Base-by-base conservation (phyloP, 2,329 filamentous ascomycete genomes). In the Apiospora aurea region DNA sequence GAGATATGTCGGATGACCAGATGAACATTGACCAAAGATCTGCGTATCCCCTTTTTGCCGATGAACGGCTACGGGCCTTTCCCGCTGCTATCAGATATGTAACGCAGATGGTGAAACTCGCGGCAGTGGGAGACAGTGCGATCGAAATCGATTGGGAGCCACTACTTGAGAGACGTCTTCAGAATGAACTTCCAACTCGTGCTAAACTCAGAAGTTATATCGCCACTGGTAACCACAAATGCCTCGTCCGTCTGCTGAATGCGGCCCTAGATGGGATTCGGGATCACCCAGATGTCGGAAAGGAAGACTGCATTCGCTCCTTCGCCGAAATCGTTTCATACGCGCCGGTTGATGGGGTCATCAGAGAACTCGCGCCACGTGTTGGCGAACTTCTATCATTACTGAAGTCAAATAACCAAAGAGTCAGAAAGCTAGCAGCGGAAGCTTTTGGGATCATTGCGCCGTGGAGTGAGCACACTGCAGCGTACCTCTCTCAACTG, bases 61-160 rank as follows among this genome's bases (percentile, higher is more conserved):
- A 86, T 21, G 76, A 83, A 1, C 83, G 81, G 14, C 80, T 87
- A 1, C 82, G 85, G 47, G 90, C 93, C 0, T 92, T 95, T 72
- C 87, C 91, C 0, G 84, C 91, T n/a, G 90, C 93, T 0, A 85
- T 96, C 38, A 87, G 86, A 6, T 97, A 95, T 76, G 90, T 90
- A 77, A 86, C 85, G 73, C 82, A 86, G 29, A 86, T 89, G 2
- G 77, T 90, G 71, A 83, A 89, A 61, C 81, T 90, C 2, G 78
- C 84, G 1, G 87, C 87, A 0, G 79, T 89, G 2, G 78, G 81
- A 51, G 81, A 87, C 68, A 84, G 87, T 71, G 87, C 88, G 13
- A 80, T 94, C 34, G 92, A 96, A 75, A 90, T 92, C 66, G 93
- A 96, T 74, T 98, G 96, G 96, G 93, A 95, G 79, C 87, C 91